Evolutionary conservation across 1,284 basidiomycete genomes (phyloP).

Genomic region (Rhodotorula sp.): DNA sequence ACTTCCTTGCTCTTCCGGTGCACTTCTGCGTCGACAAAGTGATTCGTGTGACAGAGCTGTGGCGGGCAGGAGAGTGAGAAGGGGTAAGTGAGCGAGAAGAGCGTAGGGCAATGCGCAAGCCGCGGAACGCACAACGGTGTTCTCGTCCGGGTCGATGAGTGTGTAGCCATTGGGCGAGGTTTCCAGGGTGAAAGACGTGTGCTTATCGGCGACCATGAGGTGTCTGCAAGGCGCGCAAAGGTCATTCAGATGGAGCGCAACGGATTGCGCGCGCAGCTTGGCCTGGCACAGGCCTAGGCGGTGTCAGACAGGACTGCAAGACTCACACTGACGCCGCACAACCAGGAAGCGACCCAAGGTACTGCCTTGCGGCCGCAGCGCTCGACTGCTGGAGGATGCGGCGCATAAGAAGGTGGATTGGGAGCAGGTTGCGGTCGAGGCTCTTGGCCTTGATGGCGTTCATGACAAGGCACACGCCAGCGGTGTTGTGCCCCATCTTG

Average conservation of each 20-base stretch:
- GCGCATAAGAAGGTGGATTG: conserved; percentile 52
- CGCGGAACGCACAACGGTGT: conserved; percentile 39
- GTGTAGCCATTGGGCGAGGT: conserved; percentile 7
- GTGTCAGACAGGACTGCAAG: background rate
- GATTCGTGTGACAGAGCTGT: conserved; percentile 51
- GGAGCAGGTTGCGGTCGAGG: conserved; percentile 39
- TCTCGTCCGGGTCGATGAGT: conserved; percentile 9
- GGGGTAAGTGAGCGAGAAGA: background rate
- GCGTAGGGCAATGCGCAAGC: background rate
- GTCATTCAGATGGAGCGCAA: too few relatives aligned
- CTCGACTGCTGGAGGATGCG: conserved; percentile 51
- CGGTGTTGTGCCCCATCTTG: conserved; percentile 53
- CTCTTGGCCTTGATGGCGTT: conserved; percentile 52
- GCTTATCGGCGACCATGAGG: conserved; percentile 51
- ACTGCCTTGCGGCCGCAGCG: conserved; percentile 45
- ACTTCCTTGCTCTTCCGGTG: conserved; percentile 46
- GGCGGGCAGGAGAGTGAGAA: background rate
- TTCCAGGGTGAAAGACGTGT: conserved; percentile 11
- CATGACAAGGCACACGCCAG: conserved; percentile 51
- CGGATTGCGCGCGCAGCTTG: too few relatives aligned
- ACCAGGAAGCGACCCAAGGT: conserved; percentile 41
- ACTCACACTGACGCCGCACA: conserved; percentile 20
- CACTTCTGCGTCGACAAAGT: conserved; percentile 51
- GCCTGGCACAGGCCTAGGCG: conserved; percentile 16
- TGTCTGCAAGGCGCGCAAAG: conserved; percentile 42